Evolutionary conservation across 176 grass and related monocot genomes (phyloP).

Genomic region (Eragrostis curvula): DNA sequence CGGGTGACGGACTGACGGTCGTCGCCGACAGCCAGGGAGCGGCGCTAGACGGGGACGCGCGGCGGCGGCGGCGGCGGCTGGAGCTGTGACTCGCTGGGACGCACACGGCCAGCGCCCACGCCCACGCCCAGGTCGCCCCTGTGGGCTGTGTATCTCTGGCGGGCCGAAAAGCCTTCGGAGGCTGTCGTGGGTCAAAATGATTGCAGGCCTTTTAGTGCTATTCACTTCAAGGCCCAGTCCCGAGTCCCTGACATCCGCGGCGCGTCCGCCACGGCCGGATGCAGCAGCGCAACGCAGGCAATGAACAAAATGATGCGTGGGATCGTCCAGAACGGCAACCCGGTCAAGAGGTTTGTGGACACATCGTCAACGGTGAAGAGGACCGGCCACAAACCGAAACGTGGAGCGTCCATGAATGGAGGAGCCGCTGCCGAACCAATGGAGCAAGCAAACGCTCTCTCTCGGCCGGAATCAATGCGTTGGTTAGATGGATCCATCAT

Average conservation of each 20-base stretch:
- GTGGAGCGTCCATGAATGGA: not conserved
- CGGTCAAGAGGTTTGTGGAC: too few relatives aligned
- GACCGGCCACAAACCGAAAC: not conserved
- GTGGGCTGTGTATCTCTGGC: not conserved
- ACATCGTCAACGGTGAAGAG: constrained; percentile 3
- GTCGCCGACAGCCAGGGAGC: not conserved
- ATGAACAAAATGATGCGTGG: not conserved
- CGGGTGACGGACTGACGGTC: not conserved
- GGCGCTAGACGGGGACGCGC: not conserved
- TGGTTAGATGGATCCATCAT: not conserved
- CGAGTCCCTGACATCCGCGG: too few relatives aligned
- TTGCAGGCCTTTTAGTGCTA: too few relatives aligned
- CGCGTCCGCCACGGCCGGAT: too few relatives aligned
- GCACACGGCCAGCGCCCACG: not conserved
- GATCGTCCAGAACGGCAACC: not conserved
- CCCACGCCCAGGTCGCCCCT: too few relatives aligned
- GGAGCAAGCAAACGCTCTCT: not conserved
- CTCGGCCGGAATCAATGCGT: not conserved
- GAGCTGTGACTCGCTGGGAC: not conserved
- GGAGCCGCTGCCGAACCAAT: not conserved
- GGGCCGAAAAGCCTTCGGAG: not conserved
- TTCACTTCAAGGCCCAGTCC: too few relatives aligned
- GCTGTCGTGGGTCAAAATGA: too few relatives aligned
- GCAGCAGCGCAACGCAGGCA: too few relatives aligned
- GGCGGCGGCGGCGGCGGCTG: not conserved